Base-by-base conservation (phyloP, 345 rosid species). In the Citrus reticulata region DNA sequence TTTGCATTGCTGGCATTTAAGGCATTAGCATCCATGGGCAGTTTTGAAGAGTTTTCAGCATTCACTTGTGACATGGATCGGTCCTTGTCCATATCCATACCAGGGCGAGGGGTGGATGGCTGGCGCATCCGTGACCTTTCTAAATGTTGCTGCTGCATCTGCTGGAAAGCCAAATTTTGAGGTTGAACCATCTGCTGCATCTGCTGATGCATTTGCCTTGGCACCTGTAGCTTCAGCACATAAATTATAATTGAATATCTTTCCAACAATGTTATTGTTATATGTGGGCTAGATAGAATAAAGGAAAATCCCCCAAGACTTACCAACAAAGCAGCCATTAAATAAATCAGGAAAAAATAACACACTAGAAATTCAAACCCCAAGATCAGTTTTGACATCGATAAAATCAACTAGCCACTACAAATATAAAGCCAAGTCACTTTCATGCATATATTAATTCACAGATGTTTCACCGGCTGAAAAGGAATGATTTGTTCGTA, bases 21-120 rank as follows among this genome's bases (percentile, higher is more conserved):
- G 58, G 88, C 78, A 82, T 84, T 93, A 57, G 84, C 84, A 84
- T 93, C 98, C 75, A 86, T 66, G 54, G 89, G 90, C 83, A 85
- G 54, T 57, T 95, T 98, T 39, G 95, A 82, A 37, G 90, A 86
- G 82, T 82, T 89, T 84, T 95, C 99, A 39, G 89, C 59, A 88
- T 92, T 92, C 77, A 93, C 99, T 86, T 89, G 94, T 55, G 91
- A 95, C 86, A 88, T 17, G 51, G 91, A 88, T 84, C 91, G 85
- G 79, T 90, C 97, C 81, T 92, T 95, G 62, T 90, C 96, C 71
- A 88, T 84, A 30, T 91, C 99, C 86, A 88, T 85, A 55, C 71
- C 86, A 35, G 95, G 89, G 79, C 91, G 89, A 69, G 90, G 83
- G 62, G 87, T 82, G 74, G 97, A 73, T 55, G 80, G 80, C 83